Evolutionary conservation across 768 basidiomycete genomes (phyloP), one percentile per base, ranked within the genome.

Genomic region (Cystobasidium ongulense): DNA sequence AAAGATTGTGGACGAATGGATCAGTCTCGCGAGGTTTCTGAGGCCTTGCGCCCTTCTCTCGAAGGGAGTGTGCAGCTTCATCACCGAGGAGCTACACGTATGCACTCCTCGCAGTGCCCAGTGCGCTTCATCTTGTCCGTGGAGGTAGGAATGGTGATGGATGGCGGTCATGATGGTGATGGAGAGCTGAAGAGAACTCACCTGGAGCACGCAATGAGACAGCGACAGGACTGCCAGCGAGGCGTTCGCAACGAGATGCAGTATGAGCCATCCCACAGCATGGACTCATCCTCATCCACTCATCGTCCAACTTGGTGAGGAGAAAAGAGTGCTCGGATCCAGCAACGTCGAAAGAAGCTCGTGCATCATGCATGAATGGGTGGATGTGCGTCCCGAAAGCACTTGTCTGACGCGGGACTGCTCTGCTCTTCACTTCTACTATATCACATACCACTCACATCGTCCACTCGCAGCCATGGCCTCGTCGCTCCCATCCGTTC

Each of bases 21-120:
- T 59, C 57, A 59, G 57, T 27, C 29, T 59, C 57, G 57, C 57
- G 23, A 29, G 57, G 57, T 59, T 59, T 59, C 57, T 59, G 57
- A 59, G 57, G 57, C 57, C 57, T 29, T 17, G 29, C 57, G 57
- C 57, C 33, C 57, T 59, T 59, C 46, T 50, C 46, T 17, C 33
- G 57, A 59, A 59, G 33, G 57, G 21, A 35, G 27, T 31, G 57
- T 59, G 57, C 57, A 59, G 57, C 57, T 59, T 59, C 57, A 59
- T 59, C 57, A 59, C 10, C 21, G 46, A 59, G 57, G 57, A 59
- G 57, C 13, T 1, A 23, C 27, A 59, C 11, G 25, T 59, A 15
- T 59, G 23, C 33, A 15, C 33, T 35, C 57, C 57, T 59, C 57
- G 57, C 57, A 59, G 57, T 59, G 57, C 57, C 57, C 57, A 59